Conservation (phyloP, 2,329 filamentous ascomycete species). For the Diplodia sapinea region DNA sequence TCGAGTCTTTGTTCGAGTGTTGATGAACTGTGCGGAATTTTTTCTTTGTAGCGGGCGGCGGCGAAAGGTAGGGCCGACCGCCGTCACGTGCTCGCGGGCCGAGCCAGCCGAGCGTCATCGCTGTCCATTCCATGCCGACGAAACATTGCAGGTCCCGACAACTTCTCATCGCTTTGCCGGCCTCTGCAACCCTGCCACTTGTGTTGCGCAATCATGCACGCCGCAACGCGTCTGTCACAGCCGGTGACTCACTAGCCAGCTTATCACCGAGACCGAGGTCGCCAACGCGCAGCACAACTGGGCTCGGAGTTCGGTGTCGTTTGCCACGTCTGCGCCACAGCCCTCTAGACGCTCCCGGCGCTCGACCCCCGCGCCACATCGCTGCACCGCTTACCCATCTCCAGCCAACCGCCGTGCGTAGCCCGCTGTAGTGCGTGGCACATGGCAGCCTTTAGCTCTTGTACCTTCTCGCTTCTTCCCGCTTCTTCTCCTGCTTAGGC, state of each 20-base stretch:
- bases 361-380: slow-evolving; percentile 14
- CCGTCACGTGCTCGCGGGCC: not conserved
- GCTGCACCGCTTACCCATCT: slow-evolving; percentile 4
- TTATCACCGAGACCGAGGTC: slow-evolving; percentile 21
- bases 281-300: not conserved
- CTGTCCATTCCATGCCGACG: not conserved
- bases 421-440: slow-evolving; percentile 8
- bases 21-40: not conserved
- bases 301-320: slow-evolving; percentile 1
- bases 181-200: slow-evolving; percentile 18
- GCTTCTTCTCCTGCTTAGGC: slow-evolving; percentile 25
- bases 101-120: not conserved
- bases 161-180: slow-evolving; percentile 5
- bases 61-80: slow-evolving; percentile 14
- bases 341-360: not conserved
- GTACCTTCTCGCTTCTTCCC: slow-evolving; percentile 23
- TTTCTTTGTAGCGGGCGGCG: slow-evolving; percentile 12
- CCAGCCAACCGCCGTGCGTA: slow-evolving; percentile 16
- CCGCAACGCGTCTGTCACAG: slow-evolving; percentile 5
- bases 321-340: slow-evolving; percentile 25
- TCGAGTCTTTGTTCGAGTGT: not conserved
- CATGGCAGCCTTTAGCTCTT: slow-evolving; percentile 23
- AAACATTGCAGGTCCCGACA: not conserved
- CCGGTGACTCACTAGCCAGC: not conserved
- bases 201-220: slow-evolving; percentile 26